Conservation (phyloP, 108 stramenopile genomes). For the Fistulifera solaris region DNA sequence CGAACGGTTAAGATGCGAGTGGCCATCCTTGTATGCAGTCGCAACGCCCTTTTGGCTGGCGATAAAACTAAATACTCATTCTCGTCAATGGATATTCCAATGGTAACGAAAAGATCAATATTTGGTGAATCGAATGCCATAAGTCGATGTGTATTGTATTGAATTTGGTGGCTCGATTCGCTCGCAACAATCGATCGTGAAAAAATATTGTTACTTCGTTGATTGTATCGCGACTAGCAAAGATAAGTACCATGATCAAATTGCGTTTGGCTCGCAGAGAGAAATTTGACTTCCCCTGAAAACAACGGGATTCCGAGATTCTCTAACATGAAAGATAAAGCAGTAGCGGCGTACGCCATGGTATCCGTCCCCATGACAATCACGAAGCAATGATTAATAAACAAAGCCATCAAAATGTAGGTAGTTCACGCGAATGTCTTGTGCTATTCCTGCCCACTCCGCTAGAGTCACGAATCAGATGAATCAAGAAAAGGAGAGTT, state of each 20-base stretch:
- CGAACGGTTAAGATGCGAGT: slow-evolving; percentile 76
- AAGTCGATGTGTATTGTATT: slow-evolving; percentile 74
- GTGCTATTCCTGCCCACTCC: slow-evolving; percentile 85
- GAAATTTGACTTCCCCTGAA: slow-evolving; percentile 93
- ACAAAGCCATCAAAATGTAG: slow-evolving; percentile 93
- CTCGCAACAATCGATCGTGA: slow-evolving; percentile 82
- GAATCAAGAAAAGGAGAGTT: slow-evolving; percentile 76
- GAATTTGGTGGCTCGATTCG: slow-evolving; percentile 82
- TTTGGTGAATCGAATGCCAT: slow-evolving; percentile 94
- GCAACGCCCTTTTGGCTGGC: slow-evolving; percentile 62
- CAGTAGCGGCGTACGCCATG: slow-evolving; percentile 94
- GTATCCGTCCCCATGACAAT: slow-evolving; percentile 95
- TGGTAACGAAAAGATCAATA: slow-evolving; percentile 79
- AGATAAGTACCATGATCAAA: slow-evolving; percentile 91
- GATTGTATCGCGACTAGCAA: slow-evolving; percentile 67
- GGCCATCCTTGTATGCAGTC: slow-evolving; percentile 85
- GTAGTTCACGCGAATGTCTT: slow-evolving; percentile 73
- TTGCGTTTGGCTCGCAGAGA: slow-evolving; percentile 85
- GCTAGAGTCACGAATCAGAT: slow-evolving; percentile 76
- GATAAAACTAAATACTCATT: slow-evolving; percentile 63
- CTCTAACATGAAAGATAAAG: slow-evolving; percentile 95
- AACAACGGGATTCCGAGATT: slow-evolving; percentile 95
- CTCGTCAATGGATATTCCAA: slow-evolving; percentile 81
- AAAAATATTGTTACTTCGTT: slow-evolving; percentile 94
- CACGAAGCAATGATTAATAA: slow-evolving; percentile 56